Conservation (phyloP, 305 asterid genomes). For the Solanum hybrid region DNA sequence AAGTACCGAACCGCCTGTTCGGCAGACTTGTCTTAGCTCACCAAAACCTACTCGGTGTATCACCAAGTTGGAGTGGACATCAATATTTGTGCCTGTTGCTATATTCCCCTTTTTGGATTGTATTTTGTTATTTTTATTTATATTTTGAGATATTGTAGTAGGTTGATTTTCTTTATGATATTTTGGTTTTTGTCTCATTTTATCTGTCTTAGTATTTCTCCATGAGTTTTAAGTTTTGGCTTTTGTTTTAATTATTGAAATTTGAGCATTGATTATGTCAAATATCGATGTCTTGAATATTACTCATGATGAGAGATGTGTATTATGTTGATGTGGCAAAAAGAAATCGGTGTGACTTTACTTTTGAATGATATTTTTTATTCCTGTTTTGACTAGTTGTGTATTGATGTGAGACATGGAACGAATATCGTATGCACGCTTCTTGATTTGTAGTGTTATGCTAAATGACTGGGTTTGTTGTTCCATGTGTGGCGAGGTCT, state of each 20-base stretch:
- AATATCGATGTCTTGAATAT: not conserved
- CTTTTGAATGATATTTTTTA: not conserved
- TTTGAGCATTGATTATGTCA: not conserved
- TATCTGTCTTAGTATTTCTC: not conserved
- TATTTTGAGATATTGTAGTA: not conserved
- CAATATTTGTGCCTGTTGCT: fast-evolving
- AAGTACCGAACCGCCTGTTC: not conserved
- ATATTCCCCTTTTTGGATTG: not conserved
- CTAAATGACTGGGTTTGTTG: not conserved
- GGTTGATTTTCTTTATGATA: not conserved
- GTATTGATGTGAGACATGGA: not conserved
- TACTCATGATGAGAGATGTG: not conserved
- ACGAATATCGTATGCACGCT: too few relatives aligned
- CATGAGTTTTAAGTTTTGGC: not conserved
- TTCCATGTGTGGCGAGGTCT: not conserved
- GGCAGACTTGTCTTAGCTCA: not conserved
- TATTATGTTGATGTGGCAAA: not conserved
- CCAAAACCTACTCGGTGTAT: not conserved
- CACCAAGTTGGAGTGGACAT: not conserved
- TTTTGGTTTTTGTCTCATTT: not conserved
- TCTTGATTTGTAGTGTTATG: not conserved
- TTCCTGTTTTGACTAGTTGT: not conserved
- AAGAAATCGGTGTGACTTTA: not conserved
- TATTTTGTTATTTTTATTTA: too few relatives aligned
- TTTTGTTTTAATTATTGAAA: not conserved